A percentile compares a stretch with the other conserved stretches of the same genome.
Conservation (phyloP, 2,329 filamentous ascomycete genomes). For the Colletotrichum shisoi region DNA sequence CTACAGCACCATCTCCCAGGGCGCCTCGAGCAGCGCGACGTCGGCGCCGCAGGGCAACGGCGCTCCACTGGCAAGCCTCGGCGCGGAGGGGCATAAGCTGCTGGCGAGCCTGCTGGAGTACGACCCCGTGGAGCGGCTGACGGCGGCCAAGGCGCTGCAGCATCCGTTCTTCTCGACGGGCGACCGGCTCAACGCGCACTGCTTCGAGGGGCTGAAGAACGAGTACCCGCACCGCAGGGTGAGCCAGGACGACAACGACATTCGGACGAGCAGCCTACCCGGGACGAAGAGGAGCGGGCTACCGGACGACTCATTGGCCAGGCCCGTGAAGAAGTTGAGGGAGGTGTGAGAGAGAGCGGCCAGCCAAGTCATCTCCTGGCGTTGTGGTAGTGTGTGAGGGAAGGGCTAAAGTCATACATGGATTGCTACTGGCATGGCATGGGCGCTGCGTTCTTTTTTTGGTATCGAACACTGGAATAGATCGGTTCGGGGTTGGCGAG, state of each 20-base stretch:
- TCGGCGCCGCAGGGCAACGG: constrained; percentile 49
- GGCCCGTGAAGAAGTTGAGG: constrained; percentile 69
- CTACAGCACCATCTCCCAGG: constrained; percentile 71
- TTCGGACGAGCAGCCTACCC: constrained; percentile 85
- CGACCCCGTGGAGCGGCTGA: constrained; percentile 87
- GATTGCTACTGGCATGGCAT: neutral
- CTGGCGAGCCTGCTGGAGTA: constrained; percentile 87
- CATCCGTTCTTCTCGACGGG: constrained; percentile 87
- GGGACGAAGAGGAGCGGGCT: constrained; percentile 89
- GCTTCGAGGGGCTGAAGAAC: constrained; percentile 86
- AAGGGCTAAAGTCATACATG: too few relatives aligned
- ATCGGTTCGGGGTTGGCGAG: neutral
- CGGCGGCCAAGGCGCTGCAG: constrained; percentile 85
- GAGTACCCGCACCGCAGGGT: constrained; percentile 92
- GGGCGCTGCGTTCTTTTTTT: neutral
- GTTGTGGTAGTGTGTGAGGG: neutral
- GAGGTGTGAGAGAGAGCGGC: constrained; percentile 48
- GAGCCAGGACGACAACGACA: constrained; percentile 94
- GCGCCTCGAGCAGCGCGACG: constrained; percentile 58
- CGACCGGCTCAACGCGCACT: constrained; percentile 78
- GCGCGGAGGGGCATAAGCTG: constrained; percentile 80
- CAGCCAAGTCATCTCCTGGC: too few relatives aligned
- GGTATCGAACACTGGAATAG: neutral
- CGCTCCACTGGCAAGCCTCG: constrained; percentile 65
- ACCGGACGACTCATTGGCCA: constrained; percentile 77